phyloP scores from a whole-genome alignment of 305 asterid genomes.

The Fraxinus floribunda region DNA sequence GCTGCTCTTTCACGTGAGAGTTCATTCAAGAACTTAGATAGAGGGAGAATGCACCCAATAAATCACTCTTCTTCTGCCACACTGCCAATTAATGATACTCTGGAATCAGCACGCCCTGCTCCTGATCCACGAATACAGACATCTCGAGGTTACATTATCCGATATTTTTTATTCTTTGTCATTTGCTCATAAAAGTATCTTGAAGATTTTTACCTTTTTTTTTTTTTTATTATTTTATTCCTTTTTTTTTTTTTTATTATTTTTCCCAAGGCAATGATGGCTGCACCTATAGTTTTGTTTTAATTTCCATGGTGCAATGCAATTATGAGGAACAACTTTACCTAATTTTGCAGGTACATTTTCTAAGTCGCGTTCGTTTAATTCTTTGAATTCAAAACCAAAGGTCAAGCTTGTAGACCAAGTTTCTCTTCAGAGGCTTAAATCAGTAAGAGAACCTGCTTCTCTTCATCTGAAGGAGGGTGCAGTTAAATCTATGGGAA shows the following conservation, averaged over 20 bases:
- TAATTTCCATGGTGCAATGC: slow-evolving; percentile 6
- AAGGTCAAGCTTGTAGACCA: slow-evolving; percentile 71
- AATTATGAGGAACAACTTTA: neutral
- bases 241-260: neutral
- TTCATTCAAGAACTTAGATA: slow-evolving; percentile 59
- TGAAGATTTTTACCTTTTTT: neutral
- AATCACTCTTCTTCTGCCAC: slow-evolving; percentile 44
- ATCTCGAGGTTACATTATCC: slow-evolving; percentile 44
- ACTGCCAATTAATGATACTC: slow-evolving; percentile 35
- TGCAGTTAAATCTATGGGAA: slow-evolving; percentile 52
- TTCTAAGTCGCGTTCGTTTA: slow-evolving; percentile 77
- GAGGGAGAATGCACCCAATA: slow-evolving; percentile 46
- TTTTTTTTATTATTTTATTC: neutral
- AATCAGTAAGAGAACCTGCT: slow-evolving; percentile 54
- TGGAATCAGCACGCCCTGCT: slow-evolving; percentile 47
- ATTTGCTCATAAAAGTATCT: slow-evolving; percentile 15
- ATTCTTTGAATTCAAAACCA: slow-evolving; percentile 60
- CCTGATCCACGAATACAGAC: slow-evolving; percentile 45
- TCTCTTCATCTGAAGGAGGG: slow-evolving; percentile 58
- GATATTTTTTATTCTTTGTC: slow-evolving; percentile 7
- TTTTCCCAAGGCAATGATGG: slow-evolving; percentile 12
- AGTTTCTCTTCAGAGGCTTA: slow-evolving; percentile 62
- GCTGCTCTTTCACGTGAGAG: slow-evolving; percentile 57
- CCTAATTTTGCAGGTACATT: slow-evolving; percentile 54
- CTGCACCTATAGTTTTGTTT: slow-evolving; percentile 11